phyloP scores from a whole-genome alignment of 352 stramenopile genomes.

The Ophiocytium majus region DNA sequence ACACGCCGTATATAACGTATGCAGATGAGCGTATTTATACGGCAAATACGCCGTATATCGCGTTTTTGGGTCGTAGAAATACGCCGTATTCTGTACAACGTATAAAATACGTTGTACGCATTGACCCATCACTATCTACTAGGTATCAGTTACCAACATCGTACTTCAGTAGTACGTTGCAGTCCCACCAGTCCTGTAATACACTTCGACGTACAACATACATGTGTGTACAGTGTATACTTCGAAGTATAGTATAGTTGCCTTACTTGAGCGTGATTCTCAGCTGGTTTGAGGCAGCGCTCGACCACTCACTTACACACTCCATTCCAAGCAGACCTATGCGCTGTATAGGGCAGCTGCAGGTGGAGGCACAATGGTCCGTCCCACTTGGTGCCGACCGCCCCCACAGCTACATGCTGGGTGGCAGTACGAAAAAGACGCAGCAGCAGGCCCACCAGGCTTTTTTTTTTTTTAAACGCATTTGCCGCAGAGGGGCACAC shows the following conservation, averaged over 20 bases:
- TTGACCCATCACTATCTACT: not conserved
- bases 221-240: conserved; percentile 56
- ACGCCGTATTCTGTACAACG: too few relatives aligned
- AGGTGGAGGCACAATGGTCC: not conserved
- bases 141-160: not conserved
- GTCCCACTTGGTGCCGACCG: not conserved
- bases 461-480: not conserved
- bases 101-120: too few relatives aligned
- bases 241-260: not conserved
- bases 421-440: not conserved
- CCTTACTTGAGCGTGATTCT: conserved; percentile 65
- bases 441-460: too few relatives aligned
- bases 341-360: too few relatives aligned
- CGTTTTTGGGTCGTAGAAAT: too few relatives aligned
- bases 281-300: conserved; percentile 80
- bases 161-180: not conserved
- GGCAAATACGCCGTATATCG: not conserved
- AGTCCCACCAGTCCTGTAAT: not conserved
- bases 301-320: not conserved
- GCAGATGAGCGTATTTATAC: not conserved
- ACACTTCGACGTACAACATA: not conserved
- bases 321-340: too few relatives aligned
- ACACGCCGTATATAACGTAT: not conserved
- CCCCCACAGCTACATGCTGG: not conserved
- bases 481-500: too few relatives aligned